phyloP scores from a whole-genome alignment of 2,329 filamentous ascomycete species.

The Pestalotiopsis sp. region DNA sequence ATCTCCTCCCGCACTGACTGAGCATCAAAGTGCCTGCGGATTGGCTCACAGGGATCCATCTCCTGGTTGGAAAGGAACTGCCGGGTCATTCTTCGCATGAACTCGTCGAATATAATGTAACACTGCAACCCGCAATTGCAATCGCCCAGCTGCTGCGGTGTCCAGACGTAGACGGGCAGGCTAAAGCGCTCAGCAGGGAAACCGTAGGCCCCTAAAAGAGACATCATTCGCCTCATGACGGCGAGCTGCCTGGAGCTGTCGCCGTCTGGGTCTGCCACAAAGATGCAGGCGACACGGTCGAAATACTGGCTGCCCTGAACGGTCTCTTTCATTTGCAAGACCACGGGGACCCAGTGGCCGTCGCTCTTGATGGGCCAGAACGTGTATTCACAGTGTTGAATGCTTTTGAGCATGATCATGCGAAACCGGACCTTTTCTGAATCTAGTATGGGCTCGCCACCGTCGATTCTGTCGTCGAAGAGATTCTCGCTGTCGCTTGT shows the following conservation, averaged over 20 bases:
- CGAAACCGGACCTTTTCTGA: not conserved
- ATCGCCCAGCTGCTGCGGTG: not conserved
- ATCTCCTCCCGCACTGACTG: constrained; percentile 2
- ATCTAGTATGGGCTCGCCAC: too few relatives aligned
- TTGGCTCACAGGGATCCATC: not conserved
- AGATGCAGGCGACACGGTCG: not conserved
- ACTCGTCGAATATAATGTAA: not conserved
- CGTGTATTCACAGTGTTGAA: constrained; percentile 6
- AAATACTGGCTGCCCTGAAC: not conserved
- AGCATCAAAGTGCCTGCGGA: not conserved
- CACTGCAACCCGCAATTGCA: not conserved
- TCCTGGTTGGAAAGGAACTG: not conserved
- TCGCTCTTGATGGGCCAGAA: constrained; percentile 3
- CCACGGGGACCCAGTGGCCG: not conserved
- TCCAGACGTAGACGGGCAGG: not conserved
- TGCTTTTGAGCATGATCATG: not conserved
- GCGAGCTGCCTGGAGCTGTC: not conserved
- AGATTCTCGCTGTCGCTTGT: not conserved
- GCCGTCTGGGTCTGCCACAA: not conserved
- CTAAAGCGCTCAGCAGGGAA: not conserved
- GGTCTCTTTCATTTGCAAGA: not conserved
- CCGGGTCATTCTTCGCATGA: constrained; percentile 9
- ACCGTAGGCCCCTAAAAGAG: not conserved
- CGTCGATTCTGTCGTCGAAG: not conserved
- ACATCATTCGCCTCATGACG: not conserved